Evolutionary conservation across 1,284 basidiomycete species (phyloP).

Genomic region (Fomitiporia mediterranea): DNA sequence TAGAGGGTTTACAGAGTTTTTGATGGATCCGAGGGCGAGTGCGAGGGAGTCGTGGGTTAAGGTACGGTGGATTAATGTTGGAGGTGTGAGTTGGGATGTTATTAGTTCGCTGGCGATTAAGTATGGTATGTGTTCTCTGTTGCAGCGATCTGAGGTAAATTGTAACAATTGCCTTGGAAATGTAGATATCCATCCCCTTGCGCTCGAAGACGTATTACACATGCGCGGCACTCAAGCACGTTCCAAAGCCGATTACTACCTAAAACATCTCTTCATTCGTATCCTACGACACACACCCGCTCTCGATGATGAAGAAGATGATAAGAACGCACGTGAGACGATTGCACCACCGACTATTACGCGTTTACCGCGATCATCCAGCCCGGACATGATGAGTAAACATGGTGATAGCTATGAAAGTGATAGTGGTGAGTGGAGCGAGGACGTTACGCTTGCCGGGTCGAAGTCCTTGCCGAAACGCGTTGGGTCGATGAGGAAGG

Average conservation of each 20-base stretch:
- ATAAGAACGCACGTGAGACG: conserved; percentile 14
- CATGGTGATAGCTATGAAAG: conserved; percentile 23
- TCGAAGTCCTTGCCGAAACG: conserved; percentile 27
- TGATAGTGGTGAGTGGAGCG: conserved; percentile 17
- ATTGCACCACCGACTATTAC: conserved; percentile 26
- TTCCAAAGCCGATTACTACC: conserved; percentile 68
- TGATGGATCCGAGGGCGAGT: conserved; percentile 39
- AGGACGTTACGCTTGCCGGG: conserved; percentile 28
- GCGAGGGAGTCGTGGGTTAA: conserved; percentile 49
- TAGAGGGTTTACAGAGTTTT: conserved; percentile 45
- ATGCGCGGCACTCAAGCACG: conserved; percentile 44
- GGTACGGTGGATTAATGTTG: conserved; percentile 69
- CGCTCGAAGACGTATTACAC: conserved; percentile 65
- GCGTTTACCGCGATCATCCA: conserved; percentile 39
- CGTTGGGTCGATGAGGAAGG: conserved; percentile 10
- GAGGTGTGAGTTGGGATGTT: conserved; percentile 68
- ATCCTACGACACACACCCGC: conserved; percentile 54
- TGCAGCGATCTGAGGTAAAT: background rate
- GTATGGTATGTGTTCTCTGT: conserved; percentile 39
- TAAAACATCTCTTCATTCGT: conserved; percentile 61
- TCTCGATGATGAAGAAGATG: conserved; percentile 31
- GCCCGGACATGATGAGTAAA: conserved; percentile 33
- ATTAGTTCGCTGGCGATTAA: conserved; percentile 58
- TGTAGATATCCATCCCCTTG: conserved; percentile 61
- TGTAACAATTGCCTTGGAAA: conserved; percentile 2